These are phyloP conservation scores for Cornus controversa DNA, from an alignment of 148 eudicot genomes.

Conservation along the genomic window DNA sequence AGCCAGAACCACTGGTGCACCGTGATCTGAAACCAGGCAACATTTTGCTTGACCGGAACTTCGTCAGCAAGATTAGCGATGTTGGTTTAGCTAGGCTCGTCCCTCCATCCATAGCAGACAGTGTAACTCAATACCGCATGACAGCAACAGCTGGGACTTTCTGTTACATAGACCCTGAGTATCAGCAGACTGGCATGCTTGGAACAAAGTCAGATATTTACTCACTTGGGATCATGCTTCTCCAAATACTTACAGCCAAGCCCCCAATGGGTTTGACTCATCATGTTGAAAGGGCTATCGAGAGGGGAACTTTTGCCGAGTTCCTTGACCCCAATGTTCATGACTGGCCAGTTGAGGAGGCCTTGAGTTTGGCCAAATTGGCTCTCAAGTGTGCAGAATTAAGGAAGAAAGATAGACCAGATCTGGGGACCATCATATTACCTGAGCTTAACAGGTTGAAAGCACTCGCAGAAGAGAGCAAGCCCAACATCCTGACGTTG, in stretches of 20 bases:
- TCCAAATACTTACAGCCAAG: conserved; percentile 60
- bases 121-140: conserved; percentile 63
- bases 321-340: conserved; percentile 41
- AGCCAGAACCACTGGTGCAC: conserved; percentile 76
- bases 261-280: conserved; percentile 73
- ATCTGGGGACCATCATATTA: conserved; percentile 44
- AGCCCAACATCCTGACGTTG: conserved; percentile 12
- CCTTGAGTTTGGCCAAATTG: conserved; percentile 43
- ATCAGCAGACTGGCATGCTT: conserved; percentile 76
- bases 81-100: conserved; percentile 73
- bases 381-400: conserved; percentile 64
- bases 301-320: conserved; percentile 41
- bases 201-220: conserved; percentile 69
- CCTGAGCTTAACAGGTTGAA: conserved; percentile 51
- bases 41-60: conserved; percentile 58
- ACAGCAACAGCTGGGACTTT: conserved; percentile 76
- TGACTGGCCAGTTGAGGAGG: conserved; percentile 63
- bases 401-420: conserved; percentile 67
- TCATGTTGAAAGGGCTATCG: conserved; percentile 46
- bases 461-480: conserved; percentile 46
- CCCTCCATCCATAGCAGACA: conserved; percentile 52
- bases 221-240: conserved; percentile 56
- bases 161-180: conserved; percentile 80
- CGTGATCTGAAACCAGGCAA: conserved; percentile 75
- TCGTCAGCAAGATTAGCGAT: conserved; percentile 65